Evolutionary conservation across 768 basidiomycete genomes (phyloP).

Genomic region (Hericium erinaceus): DNA sequence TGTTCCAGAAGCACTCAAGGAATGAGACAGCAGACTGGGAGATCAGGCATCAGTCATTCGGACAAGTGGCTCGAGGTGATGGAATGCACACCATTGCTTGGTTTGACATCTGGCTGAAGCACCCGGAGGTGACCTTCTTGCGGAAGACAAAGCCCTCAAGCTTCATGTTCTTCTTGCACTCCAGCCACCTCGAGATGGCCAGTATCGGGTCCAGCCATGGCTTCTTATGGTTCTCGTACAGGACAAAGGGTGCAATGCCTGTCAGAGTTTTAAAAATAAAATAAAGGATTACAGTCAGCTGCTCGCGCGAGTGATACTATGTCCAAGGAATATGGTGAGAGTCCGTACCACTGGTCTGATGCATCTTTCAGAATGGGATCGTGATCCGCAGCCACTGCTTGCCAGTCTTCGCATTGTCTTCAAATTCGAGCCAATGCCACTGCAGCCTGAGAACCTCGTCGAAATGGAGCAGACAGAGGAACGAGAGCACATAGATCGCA

Average conservation of each 20-base stretch:
- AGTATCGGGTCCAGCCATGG: slow-evolving; percentile 12
- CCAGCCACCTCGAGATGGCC: slow-evolving; percentile 17
- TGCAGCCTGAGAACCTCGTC: slow-evolving; percentile 17
- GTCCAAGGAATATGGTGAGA: not conserved
- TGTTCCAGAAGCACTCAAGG: slow-evolving; percentile 30
- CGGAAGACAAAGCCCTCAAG: slow-evolving; percentile 13
- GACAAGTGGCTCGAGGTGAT: not conserved
- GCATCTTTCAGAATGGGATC: slow-evolving; percentile 15
- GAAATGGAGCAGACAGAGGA: slow-evolving; percentile 17
- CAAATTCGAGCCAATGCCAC: slow-evolving; percentile 11
- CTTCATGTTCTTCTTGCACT: not conserved
- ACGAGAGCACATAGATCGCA: slow-evolving; percentile 10
- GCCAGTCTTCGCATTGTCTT: not conserved
- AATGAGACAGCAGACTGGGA: slow-evolving; percentile 27
- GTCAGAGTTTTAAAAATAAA: not conserved
- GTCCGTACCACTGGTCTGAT: slow-evolving; percentile 15
- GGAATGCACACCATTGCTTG: too few species aligned
- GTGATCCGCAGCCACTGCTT: not conserved
- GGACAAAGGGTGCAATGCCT: slow-evolving; percentile 15
- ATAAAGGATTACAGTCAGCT: not conserved
- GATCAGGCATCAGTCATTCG: not conserved
- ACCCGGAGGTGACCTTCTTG: too few species aligned
- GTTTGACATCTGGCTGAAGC: too few species aligned
- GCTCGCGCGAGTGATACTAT: not conserved
- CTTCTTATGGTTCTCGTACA: slow-evolving; percentile 7